These are phyloP conservation scores for Aspergillus mulundensis DNA, from an alignment of 495 filamentous ascomycete species.

Conservation along the genomic window DNA sequence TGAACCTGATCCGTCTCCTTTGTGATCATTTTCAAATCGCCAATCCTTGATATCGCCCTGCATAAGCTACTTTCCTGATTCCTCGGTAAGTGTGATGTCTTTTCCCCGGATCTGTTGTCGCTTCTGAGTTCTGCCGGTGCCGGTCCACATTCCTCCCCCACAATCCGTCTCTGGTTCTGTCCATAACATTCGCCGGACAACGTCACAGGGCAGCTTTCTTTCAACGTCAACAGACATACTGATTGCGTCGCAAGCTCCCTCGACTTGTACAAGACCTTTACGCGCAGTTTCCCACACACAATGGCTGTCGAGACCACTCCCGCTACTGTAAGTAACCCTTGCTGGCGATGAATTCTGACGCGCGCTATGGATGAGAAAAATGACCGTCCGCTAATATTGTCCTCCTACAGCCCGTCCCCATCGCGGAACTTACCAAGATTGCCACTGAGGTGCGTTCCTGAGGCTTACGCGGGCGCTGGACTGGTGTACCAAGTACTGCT, in stretches of 20 bases:
- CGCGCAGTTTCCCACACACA: constrained; percentile 13
- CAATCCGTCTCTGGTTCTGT: constrained; percentile 16
- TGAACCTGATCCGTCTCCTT: constrained; percentile 13
- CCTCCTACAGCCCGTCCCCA: constrained; percentile 65
- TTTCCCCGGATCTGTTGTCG: neutral
- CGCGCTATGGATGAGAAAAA: constrained; percentile 7
- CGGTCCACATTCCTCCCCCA: constrained; percentile 17
- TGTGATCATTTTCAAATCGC: neutral
- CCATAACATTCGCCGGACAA: constrained; percentile 13
- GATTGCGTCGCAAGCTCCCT: constrained; percentile 1
- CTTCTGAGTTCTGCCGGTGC: constrained; percentile 1
- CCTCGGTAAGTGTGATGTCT: constrained; percentile 13
- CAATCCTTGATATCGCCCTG: constrained; percentile 1
- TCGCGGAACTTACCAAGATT: constrained; percentile 75
- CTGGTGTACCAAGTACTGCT: constrained; percentile 4
- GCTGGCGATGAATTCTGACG: neutral
- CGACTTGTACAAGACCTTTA: neutral
- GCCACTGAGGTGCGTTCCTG: constrained; percentile 65
- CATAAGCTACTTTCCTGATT: constrained; percentile 8
- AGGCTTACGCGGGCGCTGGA: neutral
- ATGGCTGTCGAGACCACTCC: constrained; percentile 37
- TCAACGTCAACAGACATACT: constrained; percentile 9
- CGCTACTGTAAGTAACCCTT: constrained; percentile 26
- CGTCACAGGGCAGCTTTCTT: neutral
- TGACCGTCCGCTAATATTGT: constrained; percentile 12